These are phyloP conservation scores for Aspergillus cavernicola DNA, from an alignment of 495 filamentous ascomycete genomes.

Conservation along the genomic window DNA sequence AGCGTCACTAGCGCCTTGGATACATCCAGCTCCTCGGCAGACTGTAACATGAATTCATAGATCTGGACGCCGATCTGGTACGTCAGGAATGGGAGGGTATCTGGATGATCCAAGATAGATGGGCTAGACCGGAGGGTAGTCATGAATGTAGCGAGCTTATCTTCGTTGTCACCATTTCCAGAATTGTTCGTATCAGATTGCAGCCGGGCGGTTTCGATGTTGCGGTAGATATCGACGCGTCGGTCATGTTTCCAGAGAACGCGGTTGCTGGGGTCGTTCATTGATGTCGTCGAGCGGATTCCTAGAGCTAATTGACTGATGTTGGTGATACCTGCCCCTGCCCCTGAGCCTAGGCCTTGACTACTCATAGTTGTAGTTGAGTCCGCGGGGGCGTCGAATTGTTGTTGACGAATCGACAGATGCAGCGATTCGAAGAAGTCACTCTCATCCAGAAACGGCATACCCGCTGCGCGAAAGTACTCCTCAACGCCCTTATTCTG, in stretches of 20 bases:
- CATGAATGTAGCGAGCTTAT: background rate
- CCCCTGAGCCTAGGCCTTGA: too few relatives aligned
- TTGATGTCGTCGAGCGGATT: background rate
- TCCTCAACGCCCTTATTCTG: background rate
- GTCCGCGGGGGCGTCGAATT: too few relatives aligned
- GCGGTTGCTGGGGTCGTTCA: background rate
- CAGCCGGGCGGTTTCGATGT: constrained; percentile 3
- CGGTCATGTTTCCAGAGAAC: constrained; percentile 1
- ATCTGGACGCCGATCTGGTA: background rate
- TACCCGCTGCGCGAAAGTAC: background rate
- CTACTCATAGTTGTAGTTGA: too few relatives aligned
- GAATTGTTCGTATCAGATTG: too few relatives aligned
- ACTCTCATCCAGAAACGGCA: background rate
- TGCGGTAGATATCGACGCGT: background rate
- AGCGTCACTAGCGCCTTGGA: constrained; percentile 1
- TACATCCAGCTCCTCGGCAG: background rate
- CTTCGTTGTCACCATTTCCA: background rate
- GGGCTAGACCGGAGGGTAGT: background rate
- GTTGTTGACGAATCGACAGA: background rate
- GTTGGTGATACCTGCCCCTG: background rate
- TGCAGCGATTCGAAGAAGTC: constrained; percentile 6
- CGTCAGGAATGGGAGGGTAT: background rate
- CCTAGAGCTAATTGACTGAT: constrained; percentile 5
- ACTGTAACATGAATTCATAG: background rate
- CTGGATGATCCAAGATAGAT: background rate